Evolutionary conservation across 2,329 filamentous ascomycete species (phyloP), one percentile per base, ranked within the genome.

Genomic region (Colletotrichum sp.): DNA sequence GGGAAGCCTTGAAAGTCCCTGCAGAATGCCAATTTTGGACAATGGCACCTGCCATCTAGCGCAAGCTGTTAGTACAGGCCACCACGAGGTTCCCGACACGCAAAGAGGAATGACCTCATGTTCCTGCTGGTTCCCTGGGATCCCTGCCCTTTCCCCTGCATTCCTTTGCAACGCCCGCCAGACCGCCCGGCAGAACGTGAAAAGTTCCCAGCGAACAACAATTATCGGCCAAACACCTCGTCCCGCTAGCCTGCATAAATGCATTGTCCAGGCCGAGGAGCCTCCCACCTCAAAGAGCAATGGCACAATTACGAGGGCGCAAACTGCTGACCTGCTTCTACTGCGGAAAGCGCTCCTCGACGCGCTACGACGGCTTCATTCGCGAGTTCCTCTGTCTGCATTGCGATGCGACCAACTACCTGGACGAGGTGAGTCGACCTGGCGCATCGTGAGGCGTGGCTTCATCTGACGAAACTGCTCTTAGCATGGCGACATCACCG

Each of bases 371-470:
- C 79, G 90, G 91, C 34, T 81, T 83, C 68, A 88, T 91, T 72
- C 89, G 88, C 82, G 89, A 92, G 80, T 98, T 96, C 85, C 88
- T 92, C 61, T 98, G 96, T 84, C 85, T 90, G 24, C 87, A 90
- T 76, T 99, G 97, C 87, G 94, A 97, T 80, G 94, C 96, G 21
- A 92, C 93, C 75, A 99, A 98, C 84, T 94, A 95, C 86, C 88
- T 98, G 36, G 97, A 99, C 83, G 90, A 96, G 87, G 96, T 97
- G 86, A 75, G 87, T 75, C 32, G 43, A 24, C 18, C 36, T 73
- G 10, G 56, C 71, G 55, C 18, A 18, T 62, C 26, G 32, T 26
- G 30, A 5, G 18, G 28, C 18, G 48, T 55, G 58, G 61, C 60
- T 52, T 10, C 18, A 16, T 28, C 13, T 34, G 28, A 43, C 66